Conservation (phyloP, 2,329 filamentous ascomycete genomes). For the Scedosporium boydii region DNA sequence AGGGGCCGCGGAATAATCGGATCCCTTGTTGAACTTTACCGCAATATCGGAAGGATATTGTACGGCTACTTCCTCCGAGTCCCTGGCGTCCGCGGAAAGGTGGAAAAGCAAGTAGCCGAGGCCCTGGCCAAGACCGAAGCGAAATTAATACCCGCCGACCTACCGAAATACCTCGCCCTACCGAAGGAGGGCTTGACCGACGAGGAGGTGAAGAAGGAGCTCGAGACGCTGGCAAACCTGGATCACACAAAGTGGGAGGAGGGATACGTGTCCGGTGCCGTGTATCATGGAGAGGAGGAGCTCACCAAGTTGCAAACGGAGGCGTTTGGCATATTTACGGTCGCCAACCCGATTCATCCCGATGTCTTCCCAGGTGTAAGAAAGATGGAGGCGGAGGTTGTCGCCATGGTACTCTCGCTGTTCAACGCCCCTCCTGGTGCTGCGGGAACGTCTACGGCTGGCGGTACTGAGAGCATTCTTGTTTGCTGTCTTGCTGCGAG, state of each 20-base stretch:
- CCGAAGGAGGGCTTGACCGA: slow-evolving; percentile 76
- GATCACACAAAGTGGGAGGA: slow-evolving; percentile 97
- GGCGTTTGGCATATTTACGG: slow-evolving; percentile 88
- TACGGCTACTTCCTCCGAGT: slow-evolving; percentile 81
- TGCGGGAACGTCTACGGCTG: slow-evolving; percentile 82
- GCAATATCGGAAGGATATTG: slow-evolving; percentile 57
- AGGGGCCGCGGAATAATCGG: slow-evolving; percentile 83
- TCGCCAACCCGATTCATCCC: slow-evolving; percentile 92
- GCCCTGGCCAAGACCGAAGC: slow-evolving; percentile 70
- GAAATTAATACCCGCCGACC: slow-evolving; percentile 69
- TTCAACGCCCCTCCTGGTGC: slow-evolving; percentile 84
- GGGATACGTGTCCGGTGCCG: slow-evolving; percentile 84
- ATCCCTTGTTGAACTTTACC: slow-evolving; percentile 65
- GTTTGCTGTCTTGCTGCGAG: slow-evolving; percentile 89
- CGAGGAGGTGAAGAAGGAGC: slow-evolving; percentile 70
- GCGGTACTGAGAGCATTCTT: slow-evolving; percentile 91
- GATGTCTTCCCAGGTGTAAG: slow-evolving; percentile 96
- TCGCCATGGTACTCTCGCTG: slow-evolving; percentile 84
- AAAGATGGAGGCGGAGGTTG: slow-evolving; percentile 98
- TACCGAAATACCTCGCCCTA: slow-evolving; percentile 64
- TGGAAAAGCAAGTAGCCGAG: slow-evolving; percentile 75
- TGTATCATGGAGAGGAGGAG: slow-evolving; percentile 86
- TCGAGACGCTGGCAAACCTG: slow-evolving; percentile 71
- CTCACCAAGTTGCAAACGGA: slow-evolving; percentile 80
- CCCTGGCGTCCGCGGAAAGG: slow-evolving; percentile 77